Base-by-base conservation (phyloP, 2,329 filamentous ascomycete genomes). In the Aaosphaeria arxii region DNA sequence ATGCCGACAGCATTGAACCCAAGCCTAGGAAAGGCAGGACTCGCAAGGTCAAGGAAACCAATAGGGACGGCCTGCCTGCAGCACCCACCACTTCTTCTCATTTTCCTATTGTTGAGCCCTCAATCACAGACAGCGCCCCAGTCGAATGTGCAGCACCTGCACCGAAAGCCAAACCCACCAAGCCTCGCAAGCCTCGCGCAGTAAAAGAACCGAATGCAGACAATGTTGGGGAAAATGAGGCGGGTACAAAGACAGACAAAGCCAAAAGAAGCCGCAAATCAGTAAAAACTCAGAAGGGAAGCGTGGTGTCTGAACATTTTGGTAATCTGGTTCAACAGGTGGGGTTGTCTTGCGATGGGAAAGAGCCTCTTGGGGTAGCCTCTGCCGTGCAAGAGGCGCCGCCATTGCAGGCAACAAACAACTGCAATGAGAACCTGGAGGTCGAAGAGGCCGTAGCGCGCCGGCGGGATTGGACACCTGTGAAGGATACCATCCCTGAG, bases 381-480 rank as follows among this genome's bases (percentile, higher is more conserved):
- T 24, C 17, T 24, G 17, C 17, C 17, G 2, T 24, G 17, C 17
- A 24, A 24, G 17, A 24, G 17, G 17, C 17, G 17, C 17, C 17
- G 17, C 17, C 17, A 24, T 24, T 24, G 17, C 17, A 2, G 17
- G 17, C 17, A 24, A 24, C 17, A 24, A 24, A 24, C 17, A 24
- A 24, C 42, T n/a, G 9, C 33, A 36, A 28, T 40, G 11, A 39
- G 57, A 11, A 47, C 51, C 42, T 67, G 5, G 57, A 65, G 2
- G 44, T 70, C 3, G 62, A 68, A 17, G 57, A 61, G 43, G 69
- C 66, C 1, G 53, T 66, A 2, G 43, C 49, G 3, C 55, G 70
- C 47, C 56, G 67, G 43, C 58, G 53, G 28, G 59, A 67, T 45
- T 72, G 70, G 70, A 72, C 70, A 17, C 70, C 70, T 5, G 51